Base-by-base conservation (phyloP, 202 grass and related monocot species). In the Setaria viridis region DNA sequence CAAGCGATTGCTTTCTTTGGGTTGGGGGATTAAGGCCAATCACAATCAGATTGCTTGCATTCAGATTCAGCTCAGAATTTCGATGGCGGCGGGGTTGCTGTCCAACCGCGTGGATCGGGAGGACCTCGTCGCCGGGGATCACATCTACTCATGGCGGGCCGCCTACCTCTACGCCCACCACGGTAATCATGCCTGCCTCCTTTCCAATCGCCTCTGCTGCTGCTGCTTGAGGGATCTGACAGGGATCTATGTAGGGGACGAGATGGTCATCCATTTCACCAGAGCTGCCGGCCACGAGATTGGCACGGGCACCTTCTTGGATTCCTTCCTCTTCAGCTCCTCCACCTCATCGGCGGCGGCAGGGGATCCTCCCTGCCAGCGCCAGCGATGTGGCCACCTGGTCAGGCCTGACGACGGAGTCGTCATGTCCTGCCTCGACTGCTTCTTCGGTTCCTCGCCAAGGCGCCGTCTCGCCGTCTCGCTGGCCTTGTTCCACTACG, bases 131-230 rank as follows among this genome's bases (percentile, higher is more conserved):
- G 68, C 91, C 58, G 93, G 93, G 48, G 95, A 98, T 88, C 95
- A 98, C 87, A 93, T 98, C 87, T 98, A 95, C 73, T 90, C 93
- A 0, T 98, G 93, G 93, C 86, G 95, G 66, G 17, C 87, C 32
- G 85, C 82, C 77, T 95, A 95, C 81, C 56, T 95, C 85, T 98
- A 98, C 76, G 88, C 95, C 50, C 95, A 98, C 82, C 95, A 98
- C 68, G 95, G 95, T 95, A 67, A 35, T 35, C 25, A 25, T 25
- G 25, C 25, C 25, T 25, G 25, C 25, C 25, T 25, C 25, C 25
- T 25, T 25, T 35, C 3, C 34, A 35, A 35, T 35, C 32, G 47
- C 42, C 7, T 45, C 42, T 45, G 6, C 42, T 8, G 42, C 42
- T 45, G 42, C 42, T 8, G 42, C 8, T 8, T 6, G 8, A 45